Conservation (phyloP, 129 eudicot species). For the Calendula officinalis region DNA sequence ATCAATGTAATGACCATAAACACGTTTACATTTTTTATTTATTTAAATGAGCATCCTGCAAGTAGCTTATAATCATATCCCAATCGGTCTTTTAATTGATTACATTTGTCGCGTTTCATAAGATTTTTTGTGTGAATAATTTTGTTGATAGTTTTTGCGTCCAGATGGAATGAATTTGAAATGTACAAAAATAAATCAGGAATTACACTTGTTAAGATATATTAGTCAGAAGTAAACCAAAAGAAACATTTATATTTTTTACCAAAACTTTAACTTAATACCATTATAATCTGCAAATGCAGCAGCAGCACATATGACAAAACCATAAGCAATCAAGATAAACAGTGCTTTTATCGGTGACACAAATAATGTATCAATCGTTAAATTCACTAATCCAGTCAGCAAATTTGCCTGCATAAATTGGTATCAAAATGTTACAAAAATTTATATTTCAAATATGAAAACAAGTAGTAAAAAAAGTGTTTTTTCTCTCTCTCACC, state of each 20-base stretch:
- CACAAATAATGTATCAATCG: constrained; percentile 57
- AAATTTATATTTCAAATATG: not conserved
- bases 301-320: constrained; percentile 42
- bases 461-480: not conserved
- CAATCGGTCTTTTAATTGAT: no score
- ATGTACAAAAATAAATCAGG: no score
- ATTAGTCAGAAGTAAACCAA: not conserved
- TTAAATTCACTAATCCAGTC: constrained; percentile 83
- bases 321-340: constrained; percentile 51
- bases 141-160: no score
- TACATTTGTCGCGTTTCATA: no score
- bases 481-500: constrained; percentile 48
- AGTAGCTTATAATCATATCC: no score
- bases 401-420: constrained; percentile 75
- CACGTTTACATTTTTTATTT: not conserved
- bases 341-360: constrained; percentile 43
- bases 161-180: no score
- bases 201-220: no score
- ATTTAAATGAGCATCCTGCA: no score
- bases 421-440: not conserved
- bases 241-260: not conserved
- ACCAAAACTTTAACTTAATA: constrained; percentile 76
- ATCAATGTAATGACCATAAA: not conserved
- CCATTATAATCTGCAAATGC: constrained; percentile 57
- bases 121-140: no score